A percentile compares a stretch with the other conserved stretches of the same genome.
phyloP scores from a whole-genome alignment of 805 yeast genomes.

The Tetrapisispora taiwanensis region DNA sequence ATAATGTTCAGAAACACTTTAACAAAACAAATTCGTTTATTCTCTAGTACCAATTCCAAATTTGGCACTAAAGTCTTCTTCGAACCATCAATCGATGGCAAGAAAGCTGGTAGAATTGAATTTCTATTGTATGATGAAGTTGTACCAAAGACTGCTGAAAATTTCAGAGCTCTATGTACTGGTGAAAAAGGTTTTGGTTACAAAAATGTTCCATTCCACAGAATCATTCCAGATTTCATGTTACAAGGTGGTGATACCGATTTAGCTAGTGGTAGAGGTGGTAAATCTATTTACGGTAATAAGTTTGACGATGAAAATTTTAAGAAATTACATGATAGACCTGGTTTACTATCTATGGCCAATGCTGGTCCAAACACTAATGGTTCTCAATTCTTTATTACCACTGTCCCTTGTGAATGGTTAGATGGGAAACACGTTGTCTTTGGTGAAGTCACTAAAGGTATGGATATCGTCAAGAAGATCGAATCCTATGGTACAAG shows the following conservation, averaged over 20 bases:
- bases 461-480: conserved; percentile 49
- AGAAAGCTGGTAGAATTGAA: conserved; percentile 29
- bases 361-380: conserved; percentile 89
- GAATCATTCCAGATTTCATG: conserved; percentile 93
- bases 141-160: conserved; percentile 72
- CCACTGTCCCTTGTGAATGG: conserved; percentile 72
- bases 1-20: conserved; percentile 16
- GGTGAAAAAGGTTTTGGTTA: conserved; percentile 88
- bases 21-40: conserved; percentile 33
- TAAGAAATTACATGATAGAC: conserved; percentile 58
- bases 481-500: conserved; percentile 57
- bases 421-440: conserved; percentile 73
- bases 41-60: conserved; percentile 38
- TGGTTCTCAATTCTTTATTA: conserved; percentile 84
- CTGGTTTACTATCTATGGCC: conserved; percentile 85
- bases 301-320: conserved; percentile 56
- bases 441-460: conserved; percentile 65
- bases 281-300: conserved; percentile 73
- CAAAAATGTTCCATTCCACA: conserved; percentile 80
- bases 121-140: conserved; percentile 29
- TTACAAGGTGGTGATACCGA: conserved; percentile 92
- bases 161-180: conserved; percentile 72
- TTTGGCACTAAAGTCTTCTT: conserved; percentile 47
- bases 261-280: conserved; percentile 85
- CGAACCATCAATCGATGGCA: conserved; percentile 48